phyloP scores from a whole-genome alignment of 257 asterid species.

The Salvia splendens region DNA sequence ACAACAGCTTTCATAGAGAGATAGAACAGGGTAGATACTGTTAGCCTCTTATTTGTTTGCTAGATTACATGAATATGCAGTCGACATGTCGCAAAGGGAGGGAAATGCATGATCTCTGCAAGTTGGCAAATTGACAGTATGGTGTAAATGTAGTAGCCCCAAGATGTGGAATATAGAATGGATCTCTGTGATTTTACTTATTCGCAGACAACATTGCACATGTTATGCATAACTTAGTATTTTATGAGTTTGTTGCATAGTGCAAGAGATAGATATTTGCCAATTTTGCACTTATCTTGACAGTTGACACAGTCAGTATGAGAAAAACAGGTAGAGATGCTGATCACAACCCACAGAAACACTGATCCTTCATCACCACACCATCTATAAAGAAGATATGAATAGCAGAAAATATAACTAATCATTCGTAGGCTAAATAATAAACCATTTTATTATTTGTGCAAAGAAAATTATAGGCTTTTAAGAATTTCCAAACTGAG shows the following conservation, averaged over 20 bases:
- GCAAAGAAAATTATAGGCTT: too few relatives aligned
- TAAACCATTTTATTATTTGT: too few relatives aligned
- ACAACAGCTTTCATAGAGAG: not conserved
- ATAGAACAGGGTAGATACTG: not conserved
- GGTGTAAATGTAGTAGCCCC: conserved; percentile 21
- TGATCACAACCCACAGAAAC: not conserved
- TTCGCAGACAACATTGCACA: conserved; percentile 23
- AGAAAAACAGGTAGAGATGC: not conserved
- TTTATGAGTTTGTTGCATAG: not conserved
- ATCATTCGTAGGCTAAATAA: too few relatives aligned
- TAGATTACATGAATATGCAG: conserved; percentile 8
- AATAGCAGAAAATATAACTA: too few relatives aligned
- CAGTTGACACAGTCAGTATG: not conserved
- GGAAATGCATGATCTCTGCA: conserved; percentile 18
- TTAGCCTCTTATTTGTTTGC: conserved; percentile 3
- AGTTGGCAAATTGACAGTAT: conserved; percentile 29
- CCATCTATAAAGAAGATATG: too few relatives aligned
- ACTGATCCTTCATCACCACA: not conserved
- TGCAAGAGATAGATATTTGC: too few relatives aligned
- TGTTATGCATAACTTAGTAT: conserved; percentile 14
- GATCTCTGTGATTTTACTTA: conserved; percentile 6
- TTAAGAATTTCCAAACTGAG: too few relatives aligned
- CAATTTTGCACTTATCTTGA: not conserved
- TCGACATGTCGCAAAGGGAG: conserved; percentile 11
- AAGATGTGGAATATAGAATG: conserved; percentile 22